Base-by-base conservation (phyloP, 148 eudicot genomes). In the Vaccinium corymbosum region DNA sequence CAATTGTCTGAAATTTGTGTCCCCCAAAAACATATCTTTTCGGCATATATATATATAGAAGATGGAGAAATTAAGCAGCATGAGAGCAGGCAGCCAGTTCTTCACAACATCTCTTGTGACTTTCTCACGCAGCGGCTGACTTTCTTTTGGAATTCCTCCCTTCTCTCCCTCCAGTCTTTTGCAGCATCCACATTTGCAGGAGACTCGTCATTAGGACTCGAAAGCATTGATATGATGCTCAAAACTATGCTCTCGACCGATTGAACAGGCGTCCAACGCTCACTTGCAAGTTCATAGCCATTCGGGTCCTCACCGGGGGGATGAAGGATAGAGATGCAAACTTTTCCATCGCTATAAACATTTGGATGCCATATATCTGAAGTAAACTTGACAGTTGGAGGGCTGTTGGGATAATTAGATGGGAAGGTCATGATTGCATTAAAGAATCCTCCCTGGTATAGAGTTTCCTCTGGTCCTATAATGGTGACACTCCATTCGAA, bases 231-330 rank as follows among this genome's bases (percentile, higher is more conserved):
- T 87, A 94, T 94, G 78, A 94, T 92, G 84, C 97, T 92, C 80
- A 94, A 85, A 66, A 94, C 91, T 85, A 94, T 91, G 83, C 97
- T 92, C 85, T 94, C 97, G 32, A 94, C 97, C 82, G 99, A 95
- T 87, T 97, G 99, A 84, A 97, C 99, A 55, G 99, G 99, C 16
- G 94, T 89, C 99, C 99, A 97, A 35, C 99, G 98, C 88, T 97
- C 99, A 86, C 99, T 97, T 83, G 99, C 98, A 77, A 97, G 96
- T 88, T 97, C 99, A 62, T 97, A 97, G 68, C 99, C 99, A 87
- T 94, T 97, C 50, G 99, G 99, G 83, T 97, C 99, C 76, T 97
- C 99, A 64, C 99, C 99, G 11, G 99, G 99, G 6, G 99, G 98
- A 87, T 97, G 99, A 81, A 97, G 98, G 81, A 97, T 97, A 17